Conservation (phyloP, 2,329 filamentous ascomycete species). For the Cladosporium halotolerans region DNA sequence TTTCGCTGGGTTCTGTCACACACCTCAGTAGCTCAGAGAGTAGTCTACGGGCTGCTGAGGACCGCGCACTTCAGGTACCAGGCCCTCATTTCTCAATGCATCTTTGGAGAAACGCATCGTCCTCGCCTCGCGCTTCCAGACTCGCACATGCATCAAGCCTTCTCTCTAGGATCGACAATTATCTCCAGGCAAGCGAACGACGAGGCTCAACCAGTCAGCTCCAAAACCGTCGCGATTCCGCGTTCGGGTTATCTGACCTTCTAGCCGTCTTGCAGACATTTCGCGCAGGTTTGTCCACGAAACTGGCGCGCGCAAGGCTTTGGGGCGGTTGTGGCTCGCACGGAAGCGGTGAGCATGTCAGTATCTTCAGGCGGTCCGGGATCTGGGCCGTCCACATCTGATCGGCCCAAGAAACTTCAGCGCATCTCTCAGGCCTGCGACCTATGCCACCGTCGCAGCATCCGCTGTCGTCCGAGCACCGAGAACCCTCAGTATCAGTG, state of each 20-base stretch:
- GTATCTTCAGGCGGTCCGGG: constrained; percentile 2
- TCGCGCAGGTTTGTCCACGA: neutral
- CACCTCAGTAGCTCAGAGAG: neutral
- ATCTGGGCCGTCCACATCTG: constrained; percentile 2
- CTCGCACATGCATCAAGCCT: neutral
- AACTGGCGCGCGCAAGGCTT: constrained; percentile 4
- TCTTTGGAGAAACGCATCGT: neutral
- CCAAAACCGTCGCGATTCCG: neutral
- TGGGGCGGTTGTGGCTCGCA: neutral
- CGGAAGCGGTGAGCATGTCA: constrained; percentile 6
- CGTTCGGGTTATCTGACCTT: neutral
- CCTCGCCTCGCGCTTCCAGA: neutral
- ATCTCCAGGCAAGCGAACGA: too few relatives aligned
- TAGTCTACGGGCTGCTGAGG: neutral
- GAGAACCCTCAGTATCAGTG: constrained; percentile 35
- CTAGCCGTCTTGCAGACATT: constrained; percentile 7
- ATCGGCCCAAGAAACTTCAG: constrained; percentile 31
- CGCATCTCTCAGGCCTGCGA: constrained; percentile 37
- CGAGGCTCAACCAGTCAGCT: neutral
- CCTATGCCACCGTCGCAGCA: constrained; percentile 46
- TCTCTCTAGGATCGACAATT: neutral
- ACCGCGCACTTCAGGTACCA: neutral
- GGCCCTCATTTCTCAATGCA: neutral
- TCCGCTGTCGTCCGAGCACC: constrained; percentile 37
- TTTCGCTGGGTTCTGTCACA: neutral